Conservation (phyloP, 192 early-diverging fungal genomes). For the Haplosporangium gracile region DNA sequence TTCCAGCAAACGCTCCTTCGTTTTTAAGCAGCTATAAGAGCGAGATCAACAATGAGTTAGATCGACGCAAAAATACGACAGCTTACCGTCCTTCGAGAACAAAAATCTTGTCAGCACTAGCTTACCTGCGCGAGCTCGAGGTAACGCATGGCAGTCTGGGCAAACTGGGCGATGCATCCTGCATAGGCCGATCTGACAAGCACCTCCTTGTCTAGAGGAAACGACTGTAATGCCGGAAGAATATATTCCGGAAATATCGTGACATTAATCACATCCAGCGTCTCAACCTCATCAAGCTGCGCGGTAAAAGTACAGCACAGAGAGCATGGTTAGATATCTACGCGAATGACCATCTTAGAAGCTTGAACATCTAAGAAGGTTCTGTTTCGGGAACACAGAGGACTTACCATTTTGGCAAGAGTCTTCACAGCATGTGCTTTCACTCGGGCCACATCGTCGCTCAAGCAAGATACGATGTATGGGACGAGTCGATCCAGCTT, state of each 20-base stretch:
- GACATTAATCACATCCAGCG: constrained; percentile 83
- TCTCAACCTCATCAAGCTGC: constrained; percentile 81
- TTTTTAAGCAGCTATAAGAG: constrained; percentile 57
- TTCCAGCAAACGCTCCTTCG: constrained; percentile 58
- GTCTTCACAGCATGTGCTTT: constrained; percentile 73
- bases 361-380: not conserved
- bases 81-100: not conserved
- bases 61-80: not conserved
- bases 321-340: not conserved
- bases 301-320: not conserved
- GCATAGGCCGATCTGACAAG: constrained; percentile 89
- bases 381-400: not conserved
- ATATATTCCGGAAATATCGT: constrained; percentile 94
- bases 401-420: constrained; percentile 77
- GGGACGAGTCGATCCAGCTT: constrained; percentile 85
- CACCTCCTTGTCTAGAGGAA: constrained; percentile 79
- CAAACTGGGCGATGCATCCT: constrained; percentile 80
- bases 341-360: not conserved
- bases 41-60: not conserved
- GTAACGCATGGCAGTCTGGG: constrained; percentile 82
- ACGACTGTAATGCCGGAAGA: constrained; percentile 77
- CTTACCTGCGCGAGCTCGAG: constrained; percentile 80
- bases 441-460: constrained; percentile 75
- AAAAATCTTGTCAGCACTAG: constrained; percentile 6
- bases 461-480: constrained; percentile 75